phyloP scores from a whole-genome alignment of 2,329 filamentous ascomycete genomes.

The Xylariaceae sp. region DNA sequence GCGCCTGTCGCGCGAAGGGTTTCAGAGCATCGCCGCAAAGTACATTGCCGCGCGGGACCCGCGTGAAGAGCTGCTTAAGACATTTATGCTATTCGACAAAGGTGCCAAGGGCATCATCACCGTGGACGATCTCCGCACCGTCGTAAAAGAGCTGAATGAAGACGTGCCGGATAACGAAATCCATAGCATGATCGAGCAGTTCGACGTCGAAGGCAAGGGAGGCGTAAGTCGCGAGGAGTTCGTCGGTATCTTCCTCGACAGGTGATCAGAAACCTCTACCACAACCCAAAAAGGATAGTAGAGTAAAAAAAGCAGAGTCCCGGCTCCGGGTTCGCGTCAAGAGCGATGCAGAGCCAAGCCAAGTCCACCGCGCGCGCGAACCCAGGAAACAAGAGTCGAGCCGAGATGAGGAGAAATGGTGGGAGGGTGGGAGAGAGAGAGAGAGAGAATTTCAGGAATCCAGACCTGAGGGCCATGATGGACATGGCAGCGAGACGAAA shows the following conservation, averaged over 20 bases:
- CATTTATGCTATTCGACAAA: constrained; percentile 89
- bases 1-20: constrained; percentile 65
- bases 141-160: constrained; percentile 87
- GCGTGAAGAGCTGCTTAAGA: constrained; percentile 81
- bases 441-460: not conserved
- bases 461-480: not conserved
- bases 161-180: constrained; percentile 90
- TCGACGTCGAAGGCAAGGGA: constrained; percentile 90
- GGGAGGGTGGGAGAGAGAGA: not conserved
- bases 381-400: constrained; percentile 19
- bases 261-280: constrained; percentile 20
- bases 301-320: not conserved
- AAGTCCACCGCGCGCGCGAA: not conserved
- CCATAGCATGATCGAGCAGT: constrained; percentile 94
- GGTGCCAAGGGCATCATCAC: constrained; percentile 89
- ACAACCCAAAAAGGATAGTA: not conserved
- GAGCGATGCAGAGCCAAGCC: not conserved
- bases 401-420: constrained; percentile 15
- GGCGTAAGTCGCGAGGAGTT: constrained; percentile 67
- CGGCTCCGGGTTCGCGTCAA: not conserved
- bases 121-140: constrained; percentile 77
- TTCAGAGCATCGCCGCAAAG: constrained; percentile 71
- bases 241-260: constrained; percentile 48
- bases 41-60: constrained; percentile 80
- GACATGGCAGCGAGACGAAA: not conserved